These are phyloP conservation scores for Monosporascus sp. DNA, from an alignment of 2,329 filamentous ascomycete species.

Conservation along the genomic window DNA sequence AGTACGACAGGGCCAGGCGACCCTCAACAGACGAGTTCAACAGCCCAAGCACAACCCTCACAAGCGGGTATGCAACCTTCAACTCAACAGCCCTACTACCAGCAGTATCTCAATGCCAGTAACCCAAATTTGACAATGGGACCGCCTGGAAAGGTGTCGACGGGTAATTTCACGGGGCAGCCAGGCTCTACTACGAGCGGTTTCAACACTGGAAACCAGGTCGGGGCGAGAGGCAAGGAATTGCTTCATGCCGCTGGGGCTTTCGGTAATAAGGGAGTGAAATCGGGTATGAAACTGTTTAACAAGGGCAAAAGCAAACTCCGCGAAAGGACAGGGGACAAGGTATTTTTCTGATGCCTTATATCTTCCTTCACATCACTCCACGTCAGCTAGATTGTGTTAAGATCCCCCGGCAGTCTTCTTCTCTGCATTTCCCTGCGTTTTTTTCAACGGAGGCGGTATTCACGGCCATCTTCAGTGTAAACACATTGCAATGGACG, in stretches of 20 bases:
- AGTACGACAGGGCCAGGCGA: slow-evolving; percentile 19
- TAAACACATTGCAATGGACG: background rate
- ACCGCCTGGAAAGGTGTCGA: slow-evolving; percentile 18
- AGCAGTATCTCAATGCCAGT: slow-evolving; percentile 51
- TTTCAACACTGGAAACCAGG: slow-evolving; percentile 54
- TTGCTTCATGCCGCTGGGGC: slow-evolving; percentile 80
- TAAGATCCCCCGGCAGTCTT: slow-evolving; percentile 2
- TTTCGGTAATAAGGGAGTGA: slow-evolving; percentile 86
- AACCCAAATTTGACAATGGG: slow-evolving; percentile 25
- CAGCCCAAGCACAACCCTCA: slow-evolving; percentile 6
- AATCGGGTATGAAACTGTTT: slow-evolving; percentile 84
- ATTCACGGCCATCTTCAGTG: background rate
- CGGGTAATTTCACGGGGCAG: slow-evolving; percentile 26
- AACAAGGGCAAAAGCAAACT: slow-evolving; percentile 88
- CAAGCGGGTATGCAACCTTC: slow-evolving; percentile 6
- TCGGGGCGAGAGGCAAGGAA: slow-evolving; percentile 83
- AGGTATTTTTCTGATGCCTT: slow-evolving; percentile 71
- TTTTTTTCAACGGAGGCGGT: background rate
- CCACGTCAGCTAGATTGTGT: slow-evolving; percentile 14
- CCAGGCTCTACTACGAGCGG: slow-evolving; percentile 35
- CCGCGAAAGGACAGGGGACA: slow-evolving; percentile 61
- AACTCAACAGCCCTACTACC: slow-evolving; percentile 47
- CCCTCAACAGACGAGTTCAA: slow-evolving; percentile 1
- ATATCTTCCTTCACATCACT: slow-evolving; percentile 28
- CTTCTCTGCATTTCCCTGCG: background rate